A percentile compares a stretch with the other conserved stretches of the same genome.
phyloP scores from a whole-genome alignment of 1,284 basidiomycete species.

The Xanthoconium separans region DNA sequence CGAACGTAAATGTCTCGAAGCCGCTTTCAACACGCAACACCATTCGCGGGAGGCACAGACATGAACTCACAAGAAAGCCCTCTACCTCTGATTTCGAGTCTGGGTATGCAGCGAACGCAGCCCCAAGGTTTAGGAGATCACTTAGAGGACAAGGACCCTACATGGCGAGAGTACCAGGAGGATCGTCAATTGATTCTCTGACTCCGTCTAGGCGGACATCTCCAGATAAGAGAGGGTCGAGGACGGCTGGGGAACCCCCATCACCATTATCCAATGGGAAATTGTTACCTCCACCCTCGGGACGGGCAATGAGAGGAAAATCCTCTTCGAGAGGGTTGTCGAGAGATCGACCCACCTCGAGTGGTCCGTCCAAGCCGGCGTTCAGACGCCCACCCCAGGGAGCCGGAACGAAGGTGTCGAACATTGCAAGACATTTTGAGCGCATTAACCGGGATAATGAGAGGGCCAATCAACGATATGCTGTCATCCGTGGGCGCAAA shows the following conservation, averaged over 20 bases:
- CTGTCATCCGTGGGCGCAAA: slow-evolving; percentile 81
- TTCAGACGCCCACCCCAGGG: slow-evolving; percentile 51
- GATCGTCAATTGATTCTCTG: slow-evolving; percentile 52
- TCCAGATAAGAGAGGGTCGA: slow-evolving; percentile 62
- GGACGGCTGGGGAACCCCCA: slow-evolving; percentile 35
- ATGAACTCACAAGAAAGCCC: slow-evolving; percentile 48
- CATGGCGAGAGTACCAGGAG: slow-evolving; percentile 49
- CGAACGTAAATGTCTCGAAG: slow-evolving; percentile 23
- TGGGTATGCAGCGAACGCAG: slow-evolving; percentile 86
- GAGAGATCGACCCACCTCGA: slow-evolving; percentile 49
- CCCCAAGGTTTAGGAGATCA: slow-evolving; percentile 53
- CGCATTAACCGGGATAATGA: slow-evolving; percentile 68
- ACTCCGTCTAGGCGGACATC: slow-evolving; percentile 64
- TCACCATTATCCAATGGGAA: slow-evolving; percentile 44
- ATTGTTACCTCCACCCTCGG: slow-evolving; percentile 17
- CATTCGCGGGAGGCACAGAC: slow-evolving; percentile 49
- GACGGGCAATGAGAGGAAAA: slow-evolving; percentile 40
- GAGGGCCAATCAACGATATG: slow-evolving; percentile 65
- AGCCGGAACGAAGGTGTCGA: slow-evolving; percentile 65
- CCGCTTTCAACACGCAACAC: slow-evolving; percentile 36
- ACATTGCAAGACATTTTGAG: slow-evolving; percentile 77
- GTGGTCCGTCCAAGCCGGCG: slow-evolving; percentile 44
- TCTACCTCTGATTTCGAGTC: slow-evolving; percentile 85
- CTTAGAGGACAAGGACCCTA: slow-evolving; percentile 41
- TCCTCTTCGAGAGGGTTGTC: slow-evolving; percentile 39